phyloP scores from a whole-genome alignment of 2,329 filamentous ascomycete genomes.

The Penicillium sp. region DNA sequence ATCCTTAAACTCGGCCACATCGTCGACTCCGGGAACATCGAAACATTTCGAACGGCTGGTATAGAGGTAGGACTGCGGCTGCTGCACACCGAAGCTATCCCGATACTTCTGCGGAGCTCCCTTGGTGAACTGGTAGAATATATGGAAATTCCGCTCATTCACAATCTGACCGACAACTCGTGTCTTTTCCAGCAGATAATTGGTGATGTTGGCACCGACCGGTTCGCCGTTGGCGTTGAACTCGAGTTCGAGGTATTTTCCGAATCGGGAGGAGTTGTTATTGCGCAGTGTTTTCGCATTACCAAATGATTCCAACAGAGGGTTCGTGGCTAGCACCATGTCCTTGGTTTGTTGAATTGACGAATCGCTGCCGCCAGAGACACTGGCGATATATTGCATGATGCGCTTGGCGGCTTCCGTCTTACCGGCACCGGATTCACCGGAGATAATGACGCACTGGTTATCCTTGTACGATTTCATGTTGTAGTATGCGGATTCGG shows the following conservation, averaged over 20 bases:
- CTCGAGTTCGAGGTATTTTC: constrained; percentile 96
- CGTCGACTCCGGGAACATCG: constrained; percentile 92
- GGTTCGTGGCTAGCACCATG: constrained; percentile 98
- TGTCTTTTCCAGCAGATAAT: constrained; percentile 94
- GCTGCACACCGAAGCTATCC: constrained; percentile 86
- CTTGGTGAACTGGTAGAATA: constrained; percentile 99
- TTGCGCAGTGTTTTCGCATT: constrained; percentile 98
- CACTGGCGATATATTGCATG: constrained; percentile 99
- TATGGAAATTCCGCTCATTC: constrained; percentile 98
- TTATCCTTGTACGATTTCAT: constrained; percentile 99
- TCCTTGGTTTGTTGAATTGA: constrained; percentile 98
- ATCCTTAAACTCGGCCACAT: constrained; percentile 84
- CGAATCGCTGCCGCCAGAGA: constrained; percentile 81
- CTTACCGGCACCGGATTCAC: constrained; percentile 97
- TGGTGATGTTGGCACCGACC: constrained; percentile 95
- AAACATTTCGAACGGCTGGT: constrained; percentile 93
- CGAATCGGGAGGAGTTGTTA: constrained; percentile 98
- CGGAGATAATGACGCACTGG: constrained; percentile 98
- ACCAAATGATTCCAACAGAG: constrained; percentile 93
- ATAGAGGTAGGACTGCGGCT: constrained; percentile 90
- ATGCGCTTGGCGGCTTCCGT: constrained; percentile 98
- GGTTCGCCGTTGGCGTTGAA: constrained; percentile 93
- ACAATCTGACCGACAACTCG: constrained; percentile 92
- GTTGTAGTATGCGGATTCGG: constrained; percentile 96
- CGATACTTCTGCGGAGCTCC: constrained; percentile 85